Evolutionary conservation across 2,329 filamentous ascomycete genomes (phyloP).

Genomic region (Hymenoscyphus occultus): DNA sequence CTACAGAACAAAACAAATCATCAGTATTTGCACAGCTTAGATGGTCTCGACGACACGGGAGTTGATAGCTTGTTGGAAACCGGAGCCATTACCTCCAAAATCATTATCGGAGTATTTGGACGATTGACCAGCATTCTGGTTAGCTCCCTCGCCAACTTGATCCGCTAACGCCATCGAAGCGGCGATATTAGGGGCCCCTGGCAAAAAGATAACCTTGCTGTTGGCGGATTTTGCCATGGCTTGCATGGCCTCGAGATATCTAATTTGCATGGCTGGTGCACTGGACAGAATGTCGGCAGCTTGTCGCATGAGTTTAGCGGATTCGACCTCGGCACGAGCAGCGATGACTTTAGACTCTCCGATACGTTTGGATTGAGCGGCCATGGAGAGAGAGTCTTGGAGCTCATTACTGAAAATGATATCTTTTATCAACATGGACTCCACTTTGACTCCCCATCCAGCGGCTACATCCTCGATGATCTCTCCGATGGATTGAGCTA

Average conservation of each 20-base stretch:
- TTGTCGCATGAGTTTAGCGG: conserved; percentile 88
- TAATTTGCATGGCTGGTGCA: conserved; percentile 96
- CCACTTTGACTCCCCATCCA: conserved; percentile 93
- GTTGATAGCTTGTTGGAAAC: conserved; percentile 79
- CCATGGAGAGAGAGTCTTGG: conserved; percentile 96
- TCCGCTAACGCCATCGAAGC: conserved; percentile 50
- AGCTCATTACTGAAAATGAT: conserved; percentile 96
- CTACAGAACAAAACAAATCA: conserved; percentile 27
- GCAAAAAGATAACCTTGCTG: conserved; percentile 82
- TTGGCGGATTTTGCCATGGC: conserved; percentile 94
- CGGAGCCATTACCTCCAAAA: conserved; percentile 52
- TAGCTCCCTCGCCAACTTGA: conserved; percentile 55
- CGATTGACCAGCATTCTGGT: conserved; percentile 45
- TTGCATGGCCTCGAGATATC: conserved; percentile 98
- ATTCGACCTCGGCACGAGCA: conserved; percentile 94
- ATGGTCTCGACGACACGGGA: conserved; percentile 83
- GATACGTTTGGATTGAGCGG: conserved; percentile 96
- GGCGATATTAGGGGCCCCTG: conserved; percentile 56
- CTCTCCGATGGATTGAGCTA: conserved; percentile 90
- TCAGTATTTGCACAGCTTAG: conserved; percentile 42
- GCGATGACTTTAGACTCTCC: conserved; percentile 98
- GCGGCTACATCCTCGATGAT: conserved; percentile 95
- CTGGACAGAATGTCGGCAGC: conserved; percentile 90
- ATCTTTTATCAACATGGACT: conserved; percentile 99
- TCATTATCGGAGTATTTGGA: conserved; percentile 41